Evolutionary conservation across 345 rosid genomes (phyloP).

Genomic region (Rubroshorea leprosula): DNA sequence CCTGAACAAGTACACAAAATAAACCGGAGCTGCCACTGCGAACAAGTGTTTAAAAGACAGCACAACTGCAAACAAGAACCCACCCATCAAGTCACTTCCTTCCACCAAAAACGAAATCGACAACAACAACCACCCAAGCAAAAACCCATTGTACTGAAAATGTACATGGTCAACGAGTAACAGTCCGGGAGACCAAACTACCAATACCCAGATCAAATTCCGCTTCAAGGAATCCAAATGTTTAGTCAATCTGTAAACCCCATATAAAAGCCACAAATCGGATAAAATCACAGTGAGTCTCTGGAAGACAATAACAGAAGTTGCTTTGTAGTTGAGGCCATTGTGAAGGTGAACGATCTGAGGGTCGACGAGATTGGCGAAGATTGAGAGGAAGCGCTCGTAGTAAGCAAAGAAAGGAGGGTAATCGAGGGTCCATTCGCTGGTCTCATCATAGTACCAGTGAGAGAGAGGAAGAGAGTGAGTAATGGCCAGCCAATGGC

Average conservation of each 20-base stretch:
- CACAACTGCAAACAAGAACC: slow-evolving; percentile 63
- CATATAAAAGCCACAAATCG: slow-evolving; percentile 59
- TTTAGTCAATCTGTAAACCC: slow-evolving; percentile 44
- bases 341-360: slow-evolving; percentile 49
- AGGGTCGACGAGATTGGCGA: slow-evolving; percentile 63
- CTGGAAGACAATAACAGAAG: slow-evolving; percentile 60
- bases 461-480: slow-evolving; percentile 67
- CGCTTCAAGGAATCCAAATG: slow-evolving; percentile 29
- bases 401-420: slow-evolving; percentile 80
- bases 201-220: slow-evolving; percentile 49
- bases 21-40: slow-evolving; percentile 91
- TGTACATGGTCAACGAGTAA: slow-evolving; percentile 85
- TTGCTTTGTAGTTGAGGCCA: slow-evolving; percentile 51
- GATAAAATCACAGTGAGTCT: slow-evolving; percentile 61
- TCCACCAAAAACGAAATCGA: slow-evolving; percentile 74
- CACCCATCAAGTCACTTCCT: slow-evolving; percentile 80
- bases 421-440: slow-evolving; percentile 95
- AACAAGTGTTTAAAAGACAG: slow-evolving; percentile 91
- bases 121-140: slow-evolving; percentile 67
- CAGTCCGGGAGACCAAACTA: slow-evolving; percentile 82
- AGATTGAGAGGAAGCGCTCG: slow-evolving; percentile 48
- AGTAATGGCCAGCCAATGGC: slow-evolving; percentile 90
- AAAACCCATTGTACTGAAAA: slow-evolving; percentile 92
- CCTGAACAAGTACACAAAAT: slow-evolving; percentile 74
- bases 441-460: slow-evolving; percentile 87